These are phyloP conservation scores for Batkoa obscura DNA, from an alignment of 371 early-diverging fungal species.

Conservation along the genomic window DNA sequence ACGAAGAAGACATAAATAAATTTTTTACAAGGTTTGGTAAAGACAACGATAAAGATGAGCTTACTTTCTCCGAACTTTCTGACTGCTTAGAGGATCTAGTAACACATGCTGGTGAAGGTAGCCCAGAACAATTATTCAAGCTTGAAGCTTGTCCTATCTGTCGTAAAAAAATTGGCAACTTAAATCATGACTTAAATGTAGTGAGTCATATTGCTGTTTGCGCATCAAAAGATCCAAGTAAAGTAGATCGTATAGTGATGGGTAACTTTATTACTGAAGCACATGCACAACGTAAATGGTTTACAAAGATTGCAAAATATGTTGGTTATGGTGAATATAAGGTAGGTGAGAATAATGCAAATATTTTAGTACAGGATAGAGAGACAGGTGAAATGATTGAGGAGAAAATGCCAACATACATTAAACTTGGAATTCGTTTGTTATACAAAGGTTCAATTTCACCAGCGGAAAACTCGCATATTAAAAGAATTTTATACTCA, in stretches of 20 bases:
- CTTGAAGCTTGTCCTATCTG: constrained; percentile 54
- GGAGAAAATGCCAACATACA: constrained; percentile 67
- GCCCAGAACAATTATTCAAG: constrained; percentile 9
- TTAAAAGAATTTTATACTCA: constrained; percentile 22
- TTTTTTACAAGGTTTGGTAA: constrained; percentile 39
- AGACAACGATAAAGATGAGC: constrained; percentile 28
- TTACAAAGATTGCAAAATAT: constrained; percentile 48
- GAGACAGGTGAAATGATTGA: constrained; percentile 49
- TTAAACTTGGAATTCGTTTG: constrained; percentile 64
- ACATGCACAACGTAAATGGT: constrained; percentile 60
- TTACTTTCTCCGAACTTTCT: constrained; percentile 43
- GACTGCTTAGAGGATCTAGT: constrained; percentile 31
- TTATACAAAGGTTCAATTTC: constrained; percentile 39
- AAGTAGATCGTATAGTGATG: constrained; percentile 40
- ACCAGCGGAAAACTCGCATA: constrained; percentile 7
- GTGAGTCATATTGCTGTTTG: constrained; percentile 62
- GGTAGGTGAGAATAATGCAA: constrained; percentile 51
- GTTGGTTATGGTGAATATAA: constrained; percentile 56
- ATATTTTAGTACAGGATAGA: constrained; percentile 62
- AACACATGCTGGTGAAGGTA: constrained; percentile 13
- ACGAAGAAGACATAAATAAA: constrained; percentile 36
- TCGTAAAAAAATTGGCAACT: constrained; percentile 29
- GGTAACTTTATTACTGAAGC: constrained; percentile 63
- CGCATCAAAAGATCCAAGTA: constrained; percentile 37
- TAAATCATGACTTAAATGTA: constrained; percentile 44